Percentiles rank a stretch among this genome's conserved stretches.
phyloP scores from a whole-genome alignment of 2,329 filamentous ascomycete species.

The Claviceps humidiphila region DNA sequence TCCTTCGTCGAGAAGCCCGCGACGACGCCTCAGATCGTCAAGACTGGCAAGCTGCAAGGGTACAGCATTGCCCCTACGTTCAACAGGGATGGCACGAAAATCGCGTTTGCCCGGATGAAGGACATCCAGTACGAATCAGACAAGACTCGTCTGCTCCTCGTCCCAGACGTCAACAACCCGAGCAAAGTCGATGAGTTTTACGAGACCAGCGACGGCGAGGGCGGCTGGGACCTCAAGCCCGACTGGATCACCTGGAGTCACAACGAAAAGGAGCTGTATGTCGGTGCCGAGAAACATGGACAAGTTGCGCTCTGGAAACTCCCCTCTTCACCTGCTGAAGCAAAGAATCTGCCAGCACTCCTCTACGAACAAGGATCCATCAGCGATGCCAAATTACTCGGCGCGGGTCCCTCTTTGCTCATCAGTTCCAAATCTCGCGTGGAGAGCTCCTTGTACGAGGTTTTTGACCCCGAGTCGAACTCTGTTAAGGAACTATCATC shows the following conservation, averaged over 20 bases:
- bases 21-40: slow-evolving; percentile 30
- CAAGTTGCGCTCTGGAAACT: slow-evolving; percentile 48
- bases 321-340: slow-evolving; percentile 38
- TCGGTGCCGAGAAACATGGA: slow-evolving; percentile 61
- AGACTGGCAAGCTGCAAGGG: slow-evolving; percentile 46
- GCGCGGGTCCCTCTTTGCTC: slow-evolving; percentile 38
- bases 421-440: slow-evolving; percentile 55
- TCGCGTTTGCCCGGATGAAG: slow-evolving; percentile 72
- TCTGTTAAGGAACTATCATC: slow-evolving; percentile 41
- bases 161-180: slow-evolving; percentile 46
- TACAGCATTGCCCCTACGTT: slow-evolving; percentile 58
- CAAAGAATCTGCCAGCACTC: slow-evolving; percentile 32
- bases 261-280: slow-evolving; percentile 50
- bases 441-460: slow-evolving; percentile 57
- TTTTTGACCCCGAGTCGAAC: slow-evolving; percentile 36
- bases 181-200: slow-evolving; percentile 49
- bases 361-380: slow-evolving; percentile 43
- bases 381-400: slow-evolving; percentile 37
- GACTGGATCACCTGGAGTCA: slow-evolving; percentile 43
- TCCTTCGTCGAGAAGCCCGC: slow-evolving; percentile 45
- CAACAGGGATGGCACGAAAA: slow-evolving; percentile 54
- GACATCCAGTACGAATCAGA: slow-evolving; percentile 69
- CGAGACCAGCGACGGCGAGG: slow-evolving; percentile 46
- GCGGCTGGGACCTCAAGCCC: slow-evolving; percentile 46
- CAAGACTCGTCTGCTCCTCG: slow-evolving; percentile 48